Evolutionary conservation across 2,329 filamentous ascomycete genomes (phyloP), one percentile per base, ranked within the genome.

Genomic region (Ustulina deusta): DNA sequence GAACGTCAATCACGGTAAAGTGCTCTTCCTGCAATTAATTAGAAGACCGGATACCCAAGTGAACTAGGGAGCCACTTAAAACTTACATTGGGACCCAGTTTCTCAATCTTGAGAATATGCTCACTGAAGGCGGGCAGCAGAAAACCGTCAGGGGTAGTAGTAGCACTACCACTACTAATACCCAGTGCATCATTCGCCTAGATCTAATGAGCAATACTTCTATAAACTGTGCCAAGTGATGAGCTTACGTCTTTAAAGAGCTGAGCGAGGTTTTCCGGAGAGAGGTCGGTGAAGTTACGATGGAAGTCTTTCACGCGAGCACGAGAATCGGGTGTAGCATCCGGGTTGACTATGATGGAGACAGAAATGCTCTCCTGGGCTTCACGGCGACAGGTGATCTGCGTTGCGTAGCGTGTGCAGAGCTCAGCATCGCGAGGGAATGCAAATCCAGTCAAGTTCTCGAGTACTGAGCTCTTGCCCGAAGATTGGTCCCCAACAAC

Each of bases 401-500:
- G 81, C 0, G 85, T 86, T 0, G 81, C 83, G 51, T 85, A 84
- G 0, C 84, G 79, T 0, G 85, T 86, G 52, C 85, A 85, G 0
- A 85, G 79, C 0, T 78, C 81, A 0, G 78, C 77, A 0, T 73
- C 79, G 1, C 82, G 79, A 4, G 84, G 84, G 44, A 86, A 85
- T 0, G 80, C 79, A 38, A 86, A 83, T 0, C 82, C 82, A 0
- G 84, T 86, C 36, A 87, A 68, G 20, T 81, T 94, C 77, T 96
- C 92, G 34, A 96, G 82, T 20, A 96, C 91, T 1, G 92, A 95
- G 78, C 91, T 93, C 83, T 97, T 97, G 74, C 93, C 93, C 49
- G 92, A 93, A 0, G 91, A 94, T 76, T 96, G 93, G 72, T 93
- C 93, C 68, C 93, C 93, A 10, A 95, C 92, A 7, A 94, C 93